These are phyloP conservation scores for Ilex paraguariensis DNA, from an alignment of 305 asterid genomes.

Conservation along the genomic window DNA sequence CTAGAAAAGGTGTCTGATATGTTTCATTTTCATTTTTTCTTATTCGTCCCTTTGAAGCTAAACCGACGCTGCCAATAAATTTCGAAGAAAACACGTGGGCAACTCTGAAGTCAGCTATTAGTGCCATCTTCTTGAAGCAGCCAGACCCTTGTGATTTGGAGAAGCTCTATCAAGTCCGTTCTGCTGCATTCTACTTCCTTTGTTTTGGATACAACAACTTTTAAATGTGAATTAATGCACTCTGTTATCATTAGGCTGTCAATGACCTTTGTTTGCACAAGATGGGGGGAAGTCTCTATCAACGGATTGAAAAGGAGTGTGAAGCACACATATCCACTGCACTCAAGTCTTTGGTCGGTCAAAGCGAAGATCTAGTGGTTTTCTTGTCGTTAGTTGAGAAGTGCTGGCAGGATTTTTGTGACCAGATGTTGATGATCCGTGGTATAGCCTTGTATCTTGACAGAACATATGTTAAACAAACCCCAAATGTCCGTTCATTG, in stretches of 20 bases:
- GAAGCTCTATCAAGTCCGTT: constrained; percentile 76
- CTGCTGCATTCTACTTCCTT: background rate
- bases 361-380: constrained; percentile 86
- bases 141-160: constrained; percentile 91
- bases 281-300: constrained; percentile 92
- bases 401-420: constrained; percentile 76
- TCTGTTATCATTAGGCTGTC: constrained; percentile 55
- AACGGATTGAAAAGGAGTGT: constrained; percentile 78
- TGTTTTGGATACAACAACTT: constrained; percentile 7
- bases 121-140: constrained; percentile 89
- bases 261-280: constrained; percentile 88
- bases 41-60: constrained; percentile 43
- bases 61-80: constrained; percentile 73
- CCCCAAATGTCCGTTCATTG: constrained; percentile 73
- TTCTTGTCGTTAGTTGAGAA: constrained; percentile 90
- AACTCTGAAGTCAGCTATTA: constrained; percentile 82
- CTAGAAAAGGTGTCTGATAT: background rate
- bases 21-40: constrained; percentile 5
- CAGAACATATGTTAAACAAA: constrained; percentile 93
- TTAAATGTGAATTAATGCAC: constrained; percentile 21
- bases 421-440: constrained; percentile 95
- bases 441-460: constrained; percentile 93
- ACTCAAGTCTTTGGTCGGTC: constrained; percentile 72
- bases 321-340: constrained; percentile 67
- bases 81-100: constrained; percentile 97